Evolutionary conservation across 805 yeast genomes (phyloP).

Genomic region (Spathaspora passalidarum): DNA sequence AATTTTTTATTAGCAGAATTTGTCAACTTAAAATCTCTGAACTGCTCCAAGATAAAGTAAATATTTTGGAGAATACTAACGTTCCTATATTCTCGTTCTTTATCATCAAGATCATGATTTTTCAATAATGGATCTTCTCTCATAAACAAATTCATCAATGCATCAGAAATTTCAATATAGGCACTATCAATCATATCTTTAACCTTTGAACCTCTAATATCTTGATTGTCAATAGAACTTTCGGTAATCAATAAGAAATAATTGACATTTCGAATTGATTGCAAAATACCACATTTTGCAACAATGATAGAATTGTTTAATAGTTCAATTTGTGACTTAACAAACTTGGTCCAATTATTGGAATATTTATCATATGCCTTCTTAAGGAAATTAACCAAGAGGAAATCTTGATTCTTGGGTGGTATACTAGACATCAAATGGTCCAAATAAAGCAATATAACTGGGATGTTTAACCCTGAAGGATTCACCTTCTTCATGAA

Average conservation of each 20-base stretch:
- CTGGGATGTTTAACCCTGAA: conserved; percentile 31
- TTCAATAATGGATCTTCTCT: conserved; percentile 44
- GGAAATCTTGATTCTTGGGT: conserved; percentile 62
- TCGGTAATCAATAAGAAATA: conserved; percentile 32
- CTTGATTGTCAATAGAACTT: conserved; percentile 26
- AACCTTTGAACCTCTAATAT: conserved; percentile 17
- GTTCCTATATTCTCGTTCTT: conserved; percentile 39
- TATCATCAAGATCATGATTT: conserved; percentile 41
- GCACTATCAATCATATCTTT: conserved; percentile 25
- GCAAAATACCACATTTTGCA: conserved; percentile 35
- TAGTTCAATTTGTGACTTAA: conserved; percentile 49
- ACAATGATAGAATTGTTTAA: conserved; percentile 32
- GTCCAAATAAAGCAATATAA: conserved; percentile 28
- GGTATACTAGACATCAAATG: conserved; percentile 26
- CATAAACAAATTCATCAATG: conserved; percentile 31
- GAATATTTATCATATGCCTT: conserved; percentile 51
- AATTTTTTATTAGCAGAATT: conserved; percentile 22
- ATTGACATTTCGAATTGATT: conserved; percentile 30
- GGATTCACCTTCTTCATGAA: conserved; percentile 37
- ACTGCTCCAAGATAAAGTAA: conserved; percentile 32
- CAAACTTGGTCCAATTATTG: conserved; percentile 56
- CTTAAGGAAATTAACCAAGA: conserved; percentile 45
- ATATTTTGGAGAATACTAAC: conserved; percentile 40
- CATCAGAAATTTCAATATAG: conserved; percentile 30
- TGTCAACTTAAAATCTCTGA: conserved; percentile 17